Conservation (phyloP, 306 rosid species). For the Cucumis melo region DNA sequence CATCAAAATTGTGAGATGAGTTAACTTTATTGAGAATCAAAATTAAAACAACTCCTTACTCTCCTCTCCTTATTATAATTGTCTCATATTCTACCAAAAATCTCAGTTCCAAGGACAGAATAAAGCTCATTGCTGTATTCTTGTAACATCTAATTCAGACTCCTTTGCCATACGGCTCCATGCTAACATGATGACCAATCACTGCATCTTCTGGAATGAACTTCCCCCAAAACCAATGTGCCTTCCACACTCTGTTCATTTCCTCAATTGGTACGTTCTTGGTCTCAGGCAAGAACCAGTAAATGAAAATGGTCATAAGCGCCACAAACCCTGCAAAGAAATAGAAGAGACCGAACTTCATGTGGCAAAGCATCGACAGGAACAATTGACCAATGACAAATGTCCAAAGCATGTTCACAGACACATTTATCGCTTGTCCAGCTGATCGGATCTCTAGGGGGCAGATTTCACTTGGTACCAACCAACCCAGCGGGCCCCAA, state of each 20-base stretch:
- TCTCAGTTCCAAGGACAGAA: not conserved
- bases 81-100: not conserved
- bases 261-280: constrained; percentile 40
- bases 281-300: constrained; percentile 37
- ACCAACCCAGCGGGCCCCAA: constrained; percentile 64
- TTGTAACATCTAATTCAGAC: not conserved
- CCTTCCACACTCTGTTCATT: constrained; percentile 31
- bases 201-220: constrained; percentile 16
- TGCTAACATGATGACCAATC: constrained; percentile 7
- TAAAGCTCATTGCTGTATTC: not conserved
- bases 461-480: constrained; percentile 48
- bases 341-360: constrained; percentile 46
- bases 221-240: constrained; percentile 45
- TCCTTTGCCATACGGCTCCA: constrained; percentile 3
- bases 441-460: constrained; percentile 45
- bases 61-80: not conserved
- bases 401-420: constrained; percentile 42
- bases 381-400: constrained; percentile 32
- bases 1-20: not conserved
- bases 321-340: constrained; percentile 30
- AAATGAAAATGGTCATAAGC: constrained; percentile 30
- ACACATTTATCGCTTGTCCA: constrained; percentile 40
- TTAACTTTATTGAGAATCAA: not conserved
- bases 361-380: constrained; percentile 37
- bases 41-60: not conserved